Base-by-base conservation (phyloP, 1,284 basidiomycete species). In the Apiotrichum laibachii region DNA sequence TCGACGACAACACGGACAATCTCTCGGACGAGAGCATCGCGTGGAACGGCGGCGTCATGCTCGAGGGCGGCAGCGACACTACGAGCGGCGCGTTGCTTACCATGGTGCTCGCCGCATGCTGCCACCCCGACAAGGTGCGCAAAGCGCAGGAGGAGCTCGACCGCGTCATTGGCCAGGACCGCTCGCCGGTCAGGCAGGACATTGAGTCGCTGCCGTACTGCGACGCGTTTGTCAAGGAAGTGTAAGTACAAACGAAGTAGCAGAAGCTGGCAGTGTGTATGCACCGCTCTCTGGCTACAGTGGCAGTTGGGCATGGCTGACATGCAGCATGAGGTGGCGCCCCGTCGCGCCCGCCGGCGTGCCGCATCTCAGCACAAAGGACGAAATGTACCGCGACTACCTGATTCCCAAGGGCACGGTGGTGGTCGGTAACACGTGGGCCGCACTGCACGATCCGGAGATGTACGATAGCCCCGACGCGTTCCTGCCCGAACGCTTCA, bases 21-120 rank as follows among this genome's bases (percentile, higher is more conserved):
- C 22, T 57, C 10, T 47, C 43, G 16, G 56, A 57, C 37, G 56
- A 57, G 45, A 42, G 44, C 22, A 34, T 57, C 2, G 56, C 56
- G 11, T 57, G 56, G 56, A 57, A 57, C 45, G 56, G 56, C 6
- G 56, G 56, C 31, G 56, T 57, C 35, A 57, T 57, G 56, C 50
- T 57, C n/a, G 56, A 57, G 26, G 56, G 56, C 6, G 56, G 56
- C 7, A 57, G 56, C 44, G 56, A 57, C 39, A 57, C 56, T 11
- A 57, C 56, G 11, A 42, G 35, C 19, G 50, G 56, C 7, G 56
- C 56, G 2, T 37, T 57, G 5, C 56, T 57, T 12, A 57, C 56
- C 15, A 31, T 52, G 6, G 50, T 57, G 2, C 56, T 57, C 26
- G 56, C 56, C 1, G 50, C 50, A 6, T 57, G 56, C 45, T 53